phyloP scores from a whole-genome alignment of 345 rosid species.

The rapeseed (Brassica napus) region Da-Ae NC_063447.1:36621501-36622000 shows the following conservation, averaged over 20 bases:
- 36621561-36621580: no score
- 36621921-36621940: not conserved
- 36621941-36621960: not conserved
- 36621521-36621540: no score
- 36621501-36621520: no score
- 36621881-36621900: not conserved
- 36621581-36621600: no score
- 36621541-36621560: no score
- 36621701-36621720: not conserved
- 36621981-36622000: constrained; percentile 17
- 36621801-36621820: not conserved
- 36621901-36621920: no score
- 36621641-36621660: constrained; percentile 9
- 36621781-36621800: no score
- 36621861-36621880: not conserved
- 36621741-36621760: constrained; percentile 1
- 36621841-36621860: not conserved
- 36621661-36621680: not conserved
- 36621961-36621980: not conserved
- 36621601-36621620: no score
- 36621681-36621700: not conserved
- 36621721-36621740: not conserved
- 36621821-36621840: not conserved
- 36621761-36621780: not conserved
- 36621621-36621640: no score